These are phyloP conservation scores for Setaria viridis DNA, from an alignment of 202 grass and related monocot species.

Conservation along the genomic window DNA sequence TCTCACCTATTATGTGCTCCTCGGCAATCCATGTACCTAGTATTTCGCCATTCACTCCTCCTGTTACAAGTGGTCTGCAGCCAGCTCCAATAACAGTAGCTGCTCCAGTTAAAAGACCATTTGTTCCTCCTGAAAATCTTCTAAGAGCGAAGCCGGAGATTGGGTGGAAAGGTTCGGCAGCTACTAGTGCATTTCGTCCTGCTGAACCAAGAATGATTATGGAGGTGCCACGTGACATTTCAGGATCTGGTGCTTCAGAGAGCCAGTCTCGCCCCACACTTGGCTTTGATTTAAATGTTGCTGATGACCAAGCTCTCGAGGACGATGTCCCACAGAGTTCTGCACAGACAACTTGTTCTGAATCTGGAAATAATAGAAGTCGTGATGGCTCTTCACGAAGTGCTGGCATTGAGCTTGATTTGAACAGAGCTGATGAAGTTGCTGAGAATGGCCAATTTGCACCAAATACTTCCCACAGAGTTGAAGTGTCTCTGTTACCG, in stretches of 20 bases:
- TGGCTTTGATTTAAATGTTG: constrained; percentile 78
- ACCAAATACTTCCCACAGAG: constrained; percentile 24
- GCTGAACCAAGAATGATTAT: constrained; percentile 59
- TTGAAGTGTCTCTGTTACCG: constrained; percentile 45
- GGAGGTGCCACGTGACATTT: constrained; percentile 47
- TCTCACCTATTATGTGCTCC: constrained; percentile 34
- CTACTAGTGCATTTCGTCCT: constrained; percentile 75
- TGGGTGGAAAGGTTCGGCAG: constrained; percentile 77
- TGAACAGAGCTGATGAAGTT: constrained; percentile 69
- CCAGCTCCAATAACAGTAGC: constrained; percentile 61
- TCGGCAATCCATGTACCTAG: constrained; percentile 45
- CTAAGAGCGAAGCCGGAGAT: constrained; percentile 62
- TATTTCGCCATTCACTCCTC: constrained; percentile 35
- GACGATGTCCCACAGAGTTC: constrained; percentile 54
- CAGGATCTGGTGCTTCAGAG: constrained; percentile 36
- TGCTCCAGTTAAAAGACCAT: constrained; percentile 73
- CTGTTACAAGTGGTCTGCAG: constrained; percentile 38
- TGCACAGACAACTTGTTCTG: constrained; percentile 59
- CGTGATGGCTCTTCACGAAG: constrained; percentile 36
- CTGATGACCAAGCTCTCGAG: constrained; percentile 65
- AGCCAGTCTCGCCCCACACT: constrained; percentile 43
- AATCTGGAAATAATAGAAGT: constrained; percentile 50
- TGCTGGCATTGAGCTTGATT: constrained; percentile 68
- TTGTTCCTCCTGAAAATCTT: constrained; percentile 73
- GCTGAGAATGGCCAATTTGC: constrained; percentile 55